These are phyloP conservation scores for Lactarius akahatsu DNA, from an alignment of 768 basidiomycete genomes.

Conservation along the genomic window DNA sequence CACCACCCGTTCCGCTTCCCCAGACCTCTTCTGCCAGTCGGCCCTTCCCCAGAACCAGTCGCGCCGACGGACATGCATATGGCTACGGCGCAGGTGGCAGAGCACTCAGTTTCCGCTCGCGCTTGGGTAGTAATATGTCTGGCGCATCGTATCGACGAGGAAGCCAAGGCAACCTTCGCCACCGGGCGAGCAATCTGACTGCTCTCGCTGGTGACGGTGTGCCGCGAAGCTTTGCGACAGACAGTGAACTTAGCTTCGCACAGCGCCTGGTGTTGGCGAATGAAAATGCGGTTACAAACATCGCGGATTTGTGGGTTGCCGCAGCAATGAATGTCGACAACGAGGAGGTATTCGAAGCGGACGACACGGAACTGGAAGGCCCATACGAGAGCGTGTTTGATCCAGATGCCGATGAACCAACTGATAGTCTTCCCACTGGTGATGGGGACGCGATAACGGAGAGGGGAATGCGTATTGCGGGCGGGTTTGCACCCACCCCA, in stretches of 20 bases:
- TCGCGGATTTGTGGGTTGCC: slow-evolving; percentile 97
- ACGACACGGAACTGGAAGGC: slow-evolving; percentile 42
- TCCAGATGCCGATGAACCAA: slow-evolving; percentile 34
- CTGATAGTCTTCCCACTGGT: slow-evolving; percentile 23
- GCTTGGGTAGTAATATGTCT: slow-evolving; percentile 26
- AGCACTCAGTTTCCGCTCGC: slow-evolving; percentile 33
- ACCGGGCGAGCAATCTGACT: slow-evolving; percentile 46
- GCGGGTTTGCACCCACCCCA: background rate
- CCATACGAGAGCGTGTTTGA: slow-evolving; percentile 34
- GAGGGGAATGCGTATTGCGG: slow-evolving; percentile 12
- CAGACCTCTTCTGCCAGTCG: slow-evolving; percentile 44
- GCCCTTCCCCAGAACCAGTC: slow-evolving; percentile 51
- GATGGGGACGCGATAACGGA: slow-evolving; percentile 10
- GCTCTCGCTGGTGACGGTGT: slow-evolving; percentile 37
- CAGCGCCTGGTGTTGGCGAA: slow-evolving; percentile 89
- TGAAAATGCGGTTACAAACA: slow-evolving; percentile 90
- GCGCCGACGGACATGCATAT: slow-evolving; percentile 75
- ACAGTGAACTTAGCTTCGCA: slow-evolving; percentile 75
- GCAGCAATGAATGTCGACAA: slow-evolving; percentile 95
- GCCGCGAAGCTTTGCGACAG: slow-evolving; percentile 41
- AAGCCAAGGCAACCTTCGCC: slow-evolving; percentile 53
- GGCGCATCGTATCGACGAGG: slow-evolving; percentile 44
- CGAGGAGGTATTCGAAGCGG: slow-evolving; percentile 69
- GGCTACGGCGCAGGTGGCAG: slow-evolving; percentile 54
- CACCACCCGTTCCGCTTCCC: slow-evolving; percentile 39